Evolutionary conservation across 2,329 filamentous ascomycete species (phyloP).

Genomic region (Epichloe amarillans): DNA sequence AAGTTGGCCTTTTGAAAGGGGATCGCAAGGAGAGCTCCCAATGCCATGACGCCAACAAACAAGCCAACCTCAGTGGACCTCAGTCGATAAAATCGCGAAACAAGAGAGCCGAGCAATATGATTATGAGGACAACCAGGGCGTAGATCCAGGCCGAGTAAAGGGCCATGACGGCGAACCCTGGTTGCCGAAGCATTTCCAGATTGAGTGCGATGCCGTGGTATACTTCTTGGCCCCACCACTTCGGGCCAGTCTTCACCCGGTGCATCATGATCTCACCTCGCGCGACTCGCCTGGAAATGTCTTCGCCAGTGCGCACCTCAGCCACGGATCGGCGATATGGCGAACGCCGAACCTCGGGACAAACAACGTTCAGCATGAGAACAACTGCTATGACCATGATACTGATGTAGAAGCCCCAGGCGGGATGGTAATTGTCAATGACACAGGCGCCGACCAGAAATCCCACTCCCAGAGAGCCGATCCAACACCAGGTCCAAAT

Average conservation of each 20-base stretch:
- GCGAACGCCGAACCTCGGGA: conserved; percentile 58
- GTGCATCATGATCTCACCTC: conserved; percentile 67
- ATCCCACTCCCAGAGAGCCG: conserved; percentile 58
- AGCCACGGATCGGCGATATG: conserved; percentile 53
- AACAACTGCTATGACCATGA: conserved; percentile 51
- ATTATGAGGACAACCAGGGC: conserved; percentile 63
- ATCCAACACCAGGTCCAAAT: conserved; percentile 69
- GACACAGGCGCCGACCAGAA: conserved; percentile 55
- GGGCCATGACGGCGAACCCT: conserved; percentile 56
- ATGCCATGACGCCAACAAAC: conserved; percentile 49
- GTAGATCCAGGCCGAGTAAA: conserved; percentile 71
- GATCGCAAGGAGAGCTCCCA: conserved; percentile 56
- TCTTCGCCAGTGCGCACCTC: conserved; percentile 44
- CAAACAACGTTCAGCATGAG: conserved; percentile 57
- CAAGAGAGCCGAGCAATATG: conserved; percentile 56
- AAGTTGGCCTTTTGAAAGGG: conserved; percentile 60
- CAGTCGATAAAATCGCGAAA: conserved; percentile 54
- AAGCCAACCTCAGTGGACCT: conserved; percentile 52
- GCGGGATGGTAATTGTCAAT: conserved; percentile 51
- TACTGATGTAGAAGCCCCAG: conserved; percentile 66
- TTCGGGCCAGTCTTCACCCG: conserved; percentile 56
- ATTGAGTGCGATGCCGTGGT: conserved; percentile 53
- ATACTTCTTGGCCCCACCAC: conserved; percentile 68
- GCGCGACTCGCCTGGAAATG: conserved; percentile 45
- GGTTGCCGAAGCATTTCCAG: conserved; percentile 60